Evolutionary conservation across 306 rosid genomes (phyloP).

Genomic region (Vicia sativa): DNA sequence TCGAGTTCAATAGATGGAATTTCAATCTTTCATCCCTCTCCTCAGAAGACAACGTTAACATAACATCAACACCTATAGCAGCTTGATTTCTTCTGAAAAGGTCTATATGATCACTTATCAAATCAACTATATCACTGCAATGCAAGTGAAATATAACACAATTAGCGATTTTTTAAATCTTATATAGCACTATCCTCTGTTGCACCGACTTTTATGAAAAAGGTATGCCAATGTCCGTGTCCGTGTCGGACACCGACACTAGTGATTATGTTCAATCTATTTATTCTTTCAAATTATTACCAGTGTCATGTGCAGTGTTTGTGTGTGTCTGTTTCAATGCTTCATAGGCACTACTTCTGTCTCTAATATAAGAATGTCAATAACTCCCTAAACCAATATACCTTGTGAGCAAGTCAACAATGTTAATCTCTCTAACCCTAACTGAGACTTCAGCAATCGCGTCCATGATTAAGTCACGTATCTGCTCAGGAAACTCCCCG

Average conservation of each 20-base stretch:
- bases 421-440: slow-evolving; percentile 83
- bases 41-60: slow-evolving; percentile 87
- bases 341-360: no score
- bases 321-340: no score
- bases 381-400: no score
- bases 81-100: slow-evolving; percentile 98
- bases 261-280: no score
- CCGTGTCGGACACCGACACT: no score
- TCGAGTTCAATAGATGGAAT: slow-evolving; percentile 80
- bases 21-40: slow-evolving; percentile 95
- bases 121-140: slow-evolving; percentile 88
- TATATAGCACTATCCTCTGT: background rate
- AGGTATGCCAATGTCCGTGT: no score
- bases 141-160: slow-evolving; percentile 41
- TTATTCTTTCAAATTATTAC: no score
- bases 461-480: slow-evolving; percentile 79
- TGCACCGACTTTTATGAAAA: no score
- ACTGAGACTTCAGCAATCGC: slow-evolving; percentile 84
- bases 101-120: slow-evolving; percentile 85
- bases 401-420: slow-evolving; percentile 73
- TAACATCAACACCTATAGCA: slow-evolving; percentile 86
- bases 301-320: no score
- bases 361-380: background rate
- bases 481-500: slow-evolving; percentile 79
- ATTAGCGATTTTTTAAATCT: background rate